These are phyloP conservation scores for Prorocentrum cordatum DNA, from an alignment of 169 alveolate species.

Conservation along the genomic window DNA sequence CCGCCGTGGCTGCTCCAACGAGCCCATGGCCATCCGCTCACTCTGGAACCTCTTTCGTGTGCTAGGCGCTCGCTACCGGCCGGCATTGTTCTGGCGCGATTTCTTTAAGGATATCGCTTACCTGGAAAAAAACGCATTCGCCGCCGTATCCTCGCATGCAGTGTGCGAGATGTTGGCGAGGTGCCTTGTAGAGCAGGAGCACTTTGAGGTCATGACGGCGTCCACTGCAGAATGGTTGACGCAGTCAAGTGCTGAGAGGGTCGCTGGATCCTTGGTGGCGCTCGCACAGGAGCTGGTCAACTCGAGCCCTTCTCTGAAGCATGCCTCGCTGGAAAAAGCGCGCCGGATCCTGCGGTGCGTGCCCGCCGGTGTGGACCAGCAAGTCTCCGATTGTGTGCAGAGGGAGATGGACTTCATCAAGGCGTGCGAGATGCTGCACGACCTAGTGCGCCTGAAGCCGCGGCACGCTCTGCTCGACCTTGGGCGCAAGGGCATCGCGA, in stretches of 20 bases:
- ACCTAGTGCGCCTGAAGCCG: slow-evolving; percentile 20
- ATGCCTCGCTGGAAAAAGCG: slow-evolving; percentile 25
- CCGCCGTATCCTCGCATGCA: slow-evolving; percentile 22
- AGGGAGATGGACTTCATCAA: slow-evolving; percentile 42
- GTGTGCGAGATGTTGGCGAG: slow-evolving; percentile 57
- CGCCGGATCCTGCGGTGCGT: slow-evolving; percentile 10
- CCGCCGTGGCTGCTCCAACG: slow-evolving; percentile 43
- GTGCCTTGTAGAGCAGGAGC: slow-evolving; percentile 61
- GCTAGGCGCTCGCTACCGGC: slow-evolving; percentile 37
- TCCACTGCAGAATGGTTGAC: background rate
- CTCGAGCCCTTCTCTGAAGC: slow-evolving; percentile 56
- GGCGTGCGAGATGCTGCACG: slow-evolving; percentile 58
- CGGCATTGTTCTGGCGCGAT: slow-evolving; percentile 45
- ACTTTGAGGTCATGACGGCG: slow-evolving; percentile 1
- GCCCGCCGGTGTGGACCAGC: background rate
- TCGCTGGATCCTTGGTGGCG: background rate
- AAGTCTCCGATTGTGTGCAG: background rate
- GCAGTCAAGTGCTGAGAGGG: background rate
- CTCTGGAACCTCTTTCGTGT: slow-evolving; percentile 64
- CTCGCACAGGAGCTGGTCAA: slow-evolving; percentile 18
- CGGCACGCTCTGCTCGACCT: too few species aligned
- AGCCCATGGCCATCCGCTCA: slow-evolving; percentile 21
- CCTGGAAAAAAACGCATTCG: slow-evolving; percentile 51
- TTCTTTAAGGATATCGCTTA: slow-evolving; percentile 52
- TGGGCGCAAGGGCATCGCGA: too few species aligned